Evolutionary conservation across 257 asterid species (phyloP).

Genomic region (Solanum verrucosum): DNA sequence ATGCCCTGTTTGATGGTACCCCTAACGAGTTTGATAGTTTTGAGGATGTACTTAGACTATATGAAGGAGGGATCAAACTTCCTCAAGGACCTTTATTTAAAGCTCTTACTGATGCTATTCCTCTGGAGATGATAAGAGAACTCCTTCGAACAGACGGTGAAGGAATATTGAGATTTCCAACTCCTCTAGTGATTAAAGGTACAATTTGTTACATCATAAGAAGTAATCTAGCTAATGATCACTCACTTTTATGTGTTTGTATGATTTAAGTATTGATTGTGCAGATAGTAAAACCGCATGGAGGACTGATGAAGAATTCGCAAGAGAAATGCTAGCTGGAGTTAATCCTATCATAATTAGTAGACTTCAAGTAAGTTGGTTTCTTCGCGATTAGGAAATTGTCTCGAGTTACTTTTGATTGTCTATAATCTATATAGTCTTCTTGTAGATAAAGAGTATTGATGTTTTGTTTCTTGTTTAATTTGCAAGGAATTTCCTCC

Average conservation of each 20-base stretch:
- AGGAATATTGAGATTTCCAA: slow-evolving; percentile 6
- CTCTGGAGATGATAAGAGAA: slow-evolving; percentile 1
- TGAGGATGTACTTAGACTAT: slow-evolving; percentile 9
- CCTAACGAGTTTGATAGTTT: slow-evolving; percentile 17
- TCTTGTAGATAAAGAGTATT: not conserved
- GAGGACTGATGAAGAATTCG: slow-evolving; percentile 2
- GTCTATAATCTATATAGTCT: not conserved
- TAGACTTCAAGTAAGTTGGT: slow-evolving; percentile 4
- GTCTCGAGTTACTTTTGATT: not conserved
- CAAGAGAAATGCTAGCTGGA: slow-evolving; percentile 19
- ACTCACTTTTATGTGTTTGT: not conserved
- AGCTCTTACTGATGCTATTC: not conserved
- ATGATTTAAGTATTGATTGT: not conserved
- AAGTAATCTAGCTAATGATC: not conserved
- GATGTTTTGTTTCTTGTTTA: not conserved
- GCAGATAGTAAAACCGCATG: slow-evolving; percentile 11
- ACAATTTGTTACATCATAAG: not conserved
- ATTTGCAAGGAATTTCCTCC: slow-evolving; percentile 9
- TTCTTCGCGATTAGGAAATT: not conserved
- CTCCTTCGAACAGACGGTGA: slow-evolving; percentile 12
- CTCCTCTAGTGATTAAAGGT: slow-evolving; percentile 14
- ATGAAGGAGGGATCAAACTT: slow-evolving; percentile 16
- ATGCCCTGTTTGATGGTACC: slow-evolving; percentile 5
- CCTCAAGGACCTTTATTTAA: slow-evolving; percentile 1
- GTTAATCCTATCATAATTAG: slow-evolving; percentile 7